Evolutionary conservation across 805 yeast species (phyloP), one percentile per base, ranked within the genome.

Genomic region (Candida michaelii): DNA sequence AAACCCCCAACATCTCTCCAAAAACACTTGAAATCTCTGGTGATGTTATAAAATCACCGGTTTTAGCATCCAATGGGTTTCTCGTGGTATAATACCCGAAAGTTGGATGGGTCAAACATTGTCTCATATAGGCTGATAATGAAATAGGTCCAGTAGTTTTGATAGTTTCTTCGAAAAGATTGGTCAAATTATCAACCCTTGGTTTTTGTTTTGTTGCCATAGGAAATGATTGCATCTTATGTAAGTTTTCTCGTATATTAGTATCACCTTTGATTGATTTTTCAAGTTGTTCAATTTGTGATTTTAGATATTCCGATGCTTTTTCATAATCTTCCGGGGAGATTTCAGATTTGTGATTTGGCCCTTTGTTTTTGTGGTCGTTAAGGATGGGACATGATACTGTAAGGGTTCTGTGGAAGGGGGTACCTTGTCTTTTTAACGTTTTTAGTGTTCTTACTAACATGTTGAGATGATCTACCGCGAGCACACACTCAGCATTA

Each of bases 11-110:
- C 67, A 85, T 77, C 58, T 88, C 95, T 15, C 96, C 96, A 66
- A 87, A 88, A 65, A 87, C 83, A 30, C 86, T 87, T 5, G 91
- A 83, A 39, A 88, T 85, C 60, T 88, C 96, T 0, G 96, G 96
- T 0, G 91, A 83, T 0, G 96, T 88, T 39, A 83, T 73, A 59
- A 88, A 88, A 60, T 88, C 96, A 4, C 95, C 95, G 5, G 62
- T 58, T 30, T 51, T 60, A 2, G 55, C 34, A 24, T 84, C 87
- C 27, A 88, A 66, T 2, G 95, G 95, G 51, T 87, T 83, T 47
- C 82, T 66, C 3, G 86, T 82, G 16, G 89, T 83, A 56, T 88
- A 87, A 59, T 88, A 88, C 0, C 96, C 96, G 49, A 73, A 75
- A 8, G 77, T 68, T 0, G 95, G 93, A 55, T 85, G 85, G 0